A percentile compares a stretch with the other conserved stretches of the same genome.
phyloP scores from a whole-genome alignment of 495 filamentous ascomycete genomes.

The Aspergillus asperescens region DNA sequence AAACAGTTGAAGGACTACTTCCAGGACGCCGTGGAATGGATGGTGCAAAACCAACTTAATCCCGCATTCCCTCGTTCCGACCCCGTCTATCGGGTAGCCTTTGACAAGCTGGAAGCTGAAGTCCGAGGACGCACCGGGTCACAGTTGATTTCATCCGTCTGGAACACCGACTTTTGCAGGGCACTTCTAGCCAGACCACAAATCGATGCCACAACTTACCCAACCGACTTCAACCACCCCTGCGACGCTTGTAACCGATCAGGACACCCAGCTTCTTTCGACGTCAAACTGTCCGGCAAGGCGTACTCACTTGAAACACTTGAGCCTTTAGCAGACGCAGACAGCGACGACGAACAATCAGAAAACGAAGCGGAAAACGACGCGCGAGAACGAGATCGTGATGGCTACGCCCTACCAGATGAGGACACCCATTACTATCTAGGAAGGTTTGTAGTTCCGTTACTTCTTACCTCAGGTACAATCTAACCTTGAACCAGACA shows the following conservation, averaged over 20 bases:
- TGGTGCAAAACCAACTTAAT: constrained; percentile 71
- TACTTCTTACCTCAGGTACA: no score
- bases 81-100: constrained; percentile 63
- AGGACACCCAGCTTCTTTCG: constrained; percentile 58
- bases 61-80: constrained; percentile 64
- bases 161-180: constrained; percentile 61
- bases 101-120: constrained; percentile 69
- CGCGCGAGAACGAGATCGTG: constrained; percentile 30
- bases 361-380: constrained; percentile 36
- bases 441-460: constrained; percentile 33
- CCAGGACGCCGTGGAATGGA: constrained; percentile 73
- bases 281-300: constrained; percentile 59
- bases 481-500: constrained; percentile 28
- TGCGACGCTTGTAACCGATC: constrained; percentile 78
- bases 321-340: constrained; percentile 55
- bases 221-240: constrained; percentile 34
- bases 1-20: constrained; percentile 73
- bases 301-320: constrained; percentile 66
- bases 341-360: constrained; percentile 38
- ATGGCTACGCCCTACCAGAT: constrained; percentile 31
- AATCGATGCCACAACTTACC: constrained; percentile 30
- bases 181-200: constrained; percentile 63
- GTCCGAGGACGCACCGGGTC: constrained; percentile 61
- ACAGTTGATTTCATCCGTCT: constrained; percentile 68
- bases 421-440: constrained; percentile 38